Evolutionary conservation across 2,329 filamentous ascomycete genomes (phyloP), one percentile per base, ranked within the genome.

Genomic region (Nectriaceae sp.): DNA sequence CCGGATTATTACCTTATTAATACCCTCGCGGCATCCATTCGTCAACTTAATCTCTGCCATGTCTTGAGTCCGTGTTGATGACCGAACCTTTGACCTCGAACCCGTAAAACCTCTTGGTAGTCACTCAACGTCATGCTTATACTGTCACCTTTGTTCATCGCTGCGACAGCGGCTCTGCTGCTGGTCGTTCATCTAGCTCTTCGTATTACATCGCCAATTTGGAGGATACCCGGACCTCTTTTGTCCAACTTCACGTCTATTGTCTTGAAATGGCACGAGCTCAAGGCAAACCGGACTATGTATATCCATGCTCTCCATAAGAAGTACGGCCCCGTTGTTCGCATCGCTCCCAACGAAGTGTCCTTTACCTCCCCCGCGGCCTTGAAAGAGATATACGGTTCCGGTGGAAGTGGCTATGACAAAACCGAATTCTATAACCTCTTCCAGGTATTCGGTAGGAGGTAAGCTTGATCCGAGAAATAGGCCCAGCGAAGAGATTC

Each of bases 361-460:
- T 79, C 79, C 0, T 85, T 85, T 52, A 75, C 79, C 1, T 82
- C 79, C 2, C 65, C 72, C 8, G 70, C 74, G 8, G 83, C 78
- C 0, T 66, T 85, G 44, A 85, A 81, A 61, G 79, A 84, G 66
- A 85, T 85, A 39, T 87, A 87, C 64, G 75, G 76, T 54, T 79
- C 78, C 0, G 76, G 77, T 1, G 82, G 82, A 4, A 84, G 80
- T 59, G 83, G 82, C 20, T 86, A 81, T 60, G 80, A 86, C 60
- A 86, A 85, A 69, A 84, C 81, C 0, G 77, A 81, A 47, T 85
- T 85, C 55, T 87, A 87, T 58, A 69, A 82, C 52, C 64, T 86
- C 16, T 86, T 87, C 53, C 76, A 62, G 47, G 72, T 83, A 3
- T 85, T 80, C 54, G 78, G 76, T 11, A 74, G 75, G 50, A 77